These are phyloP conservation scores for Blastobotrys raffinosifermentans DNA, from an alignment of 1,139 yeast genomes.

Conservation along the genomic window DNA sequence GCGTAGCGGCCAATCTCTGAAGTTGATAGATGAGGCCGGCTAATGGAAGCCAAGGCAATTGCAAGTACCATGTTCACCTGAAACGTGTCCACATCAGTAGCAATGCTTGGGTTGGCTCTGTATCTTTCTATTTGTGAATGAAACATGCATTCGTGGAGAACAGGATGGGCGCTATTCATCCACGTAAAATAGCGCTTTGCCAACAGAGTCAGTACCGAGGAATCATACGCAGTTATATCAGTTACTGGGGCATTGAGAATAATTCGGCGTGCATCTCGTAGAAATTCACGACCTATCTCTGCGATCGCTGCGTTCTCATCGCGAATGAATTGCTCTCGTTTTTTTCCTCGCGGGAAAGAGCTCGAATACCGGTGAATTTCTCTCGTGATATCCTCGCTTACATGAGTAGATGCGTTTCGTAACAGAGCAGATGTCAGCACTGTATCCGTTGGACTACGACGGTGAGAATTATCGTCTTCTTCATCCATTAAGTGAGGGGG, in stretches of 20 bases:
- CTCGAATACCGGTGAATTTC: not conserved
- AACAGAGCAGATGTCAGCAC: not conserved
- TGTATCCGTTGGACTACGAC: not conserved
- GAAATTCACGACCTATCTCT: slow-evolving; percentile 1
- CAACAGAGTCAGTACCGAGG: not conserved
- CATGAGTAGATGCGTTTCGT: not conserved
- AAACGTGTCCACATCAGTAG: not conserved
- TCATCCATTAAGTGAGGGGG: not conserved
- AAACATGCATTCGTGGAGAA: slow-evolving; percentile 2
- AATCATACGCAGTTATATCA: slow-evolving; percentile 1
- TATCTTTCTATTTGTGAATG: slow-evolving; percentile 1
- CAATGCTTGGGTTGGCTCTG: not conserved
- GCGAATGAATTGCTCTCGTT: slow-evolving; percentile 1
- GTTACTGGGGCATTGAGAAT: not conserved
- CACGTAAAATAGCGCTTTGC: slow-evolving; percentile 4
- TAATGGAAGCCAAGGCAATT: slow-evolving; percentile 3
- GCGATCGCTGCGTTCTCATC: slow-evolving; percentile 2
- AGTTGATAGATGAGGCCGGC: slow-evolving; percentile 1
- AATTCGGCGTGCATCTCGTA: slow-evolving; percentile 1
- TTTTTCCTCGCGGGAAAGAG: not conserved
- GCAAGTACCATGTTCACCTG: slow-evolving; percentile 4
- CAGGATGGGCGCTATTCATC: slow-evolving; percentile 5
- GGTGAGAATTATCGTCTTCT: not conserved
- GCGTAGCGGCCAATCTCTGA: slow-evolving; percentile 4
- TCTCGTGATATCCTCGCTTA: not conserved